A percentile compares a stretch with the other conserved stretches of the same genome.
Evolutionary conservation across 345 rosid species (phyloP).

Genomic region (Citrus hindsii): DNA sequence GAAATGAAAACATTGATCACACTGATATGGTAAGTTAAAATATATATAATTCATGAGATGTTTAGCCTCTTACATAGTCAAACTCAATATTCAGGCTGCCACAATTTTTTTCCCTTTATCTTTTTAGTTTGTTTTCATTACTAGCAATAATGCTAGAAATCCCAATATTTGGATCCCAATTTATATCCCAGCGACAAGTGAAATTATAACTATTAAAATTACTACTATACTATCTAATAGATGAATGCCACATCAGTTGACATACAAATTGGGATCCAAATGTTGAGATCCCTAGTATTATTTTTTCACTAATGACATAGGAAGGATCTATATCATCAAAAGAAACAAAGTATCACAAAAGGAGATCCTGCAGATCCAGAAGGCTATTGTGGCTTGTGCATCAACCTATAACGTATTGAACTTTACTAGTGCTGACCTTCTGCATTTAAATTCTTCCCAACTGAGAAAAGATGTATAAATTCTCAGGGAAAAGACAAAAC

Average conservation of each 20-base stretch:
- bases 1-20: conserved; percentile 89
- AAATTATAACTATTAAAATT: no score
- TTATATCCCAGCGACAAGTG: no score
- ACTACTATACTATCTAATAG: no score
- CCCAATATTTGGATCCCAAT: no score
- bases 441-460: neutral
- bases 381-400: neutral
- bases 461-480: neutral
- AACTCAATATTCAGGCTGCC: conserved; percentile 19
- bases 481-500: neutral
- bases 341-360: conserved; percentile 2
- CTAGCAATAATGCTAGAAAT: neutral
- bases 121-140: conserved; percentile 12
- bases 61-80: conserved; percentile 30
- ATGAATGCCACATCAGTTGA: no score
- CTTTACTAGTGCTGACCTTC: neutral
- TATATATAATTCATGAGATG: conserved; percentile 28
- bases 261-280: no score
- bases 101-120: neutral
- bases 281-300: no score
- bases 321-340: conserved; percentile 4
- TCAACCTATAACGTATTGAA: neutral
- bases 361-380: neutral
- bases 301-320: neutral
- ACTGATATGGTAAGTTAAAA: conserved; percentile 56